A percentile compares a stretch with the other conserved stretches of the same genome.
Evolutionary conservation across 1,139 yeast genomes (phyloP).

Genomic region (Saccharomyces hybrid): DNA sequence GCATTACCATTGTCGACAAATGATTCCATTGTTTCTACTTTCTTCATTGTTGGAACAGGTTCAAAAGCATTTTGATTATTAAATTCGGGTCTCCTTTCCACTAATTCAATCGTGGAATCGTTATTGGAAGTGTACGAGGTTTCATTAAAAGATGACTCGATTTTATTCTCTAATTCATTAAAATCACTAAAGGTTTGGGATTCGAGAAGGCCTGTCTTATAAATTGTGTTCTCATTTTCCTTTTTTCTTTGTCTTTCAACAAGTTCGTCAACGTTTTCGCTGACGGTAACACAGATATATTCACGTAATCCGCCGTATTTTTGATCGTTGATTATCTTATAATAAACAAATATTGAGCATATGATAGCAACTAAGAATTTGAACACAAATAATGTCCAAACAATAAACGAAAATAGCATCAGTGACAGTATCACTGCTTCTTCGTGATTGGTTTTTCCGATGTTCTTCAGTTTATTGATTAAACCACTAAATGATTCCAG

Average conservation of each 20-base stretch:
- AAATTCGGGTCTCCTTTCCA: neutral
- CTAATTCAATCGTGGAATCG: neutral
- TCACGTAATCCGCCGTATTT: conserved; percentile 22
- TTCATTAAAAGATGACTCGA: neutral
- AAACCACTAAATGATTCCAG: conserved; percentile 39
- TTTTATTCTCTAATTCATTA: neutral
- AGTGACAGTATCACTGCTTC: conserved; percentile 66
- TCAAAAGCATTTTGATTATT: neutral
- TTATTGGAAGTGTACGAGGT: conserved; percentile 1
- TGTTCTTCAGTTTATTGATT: conserved; percentile 44
- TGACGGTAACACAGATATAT: conserved; percentile 25
- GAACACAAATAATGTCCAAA: conserved; percentile 66
- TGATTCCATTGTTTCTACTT: neutral
- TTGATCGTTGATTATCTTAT: conserved; percentile 34
- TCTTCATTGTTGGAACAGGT: neutral
- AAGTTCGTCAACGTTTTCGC: conserved; percentile 24
- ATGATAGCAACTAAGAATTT: conserved; percentile 52
- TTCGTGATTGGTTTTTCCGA: conserved; percentile 54
- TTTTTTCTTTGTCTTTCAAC: conserved; percentile 1
- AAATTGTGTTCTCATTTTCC: neutral
- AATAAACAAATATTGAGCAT: conserved; percentile 48
- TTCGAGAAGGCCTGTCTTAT: conserved; percentile 1
- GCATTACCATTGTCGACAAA: neutral
- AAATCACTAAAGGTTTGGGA: conserved; percentile 2
- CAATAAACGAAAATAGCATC: conserved; percentile 65